Evolutionary conservation across 257 asterid species (phyloP).

Genomic region (Eustoma russellianum): DNA sequence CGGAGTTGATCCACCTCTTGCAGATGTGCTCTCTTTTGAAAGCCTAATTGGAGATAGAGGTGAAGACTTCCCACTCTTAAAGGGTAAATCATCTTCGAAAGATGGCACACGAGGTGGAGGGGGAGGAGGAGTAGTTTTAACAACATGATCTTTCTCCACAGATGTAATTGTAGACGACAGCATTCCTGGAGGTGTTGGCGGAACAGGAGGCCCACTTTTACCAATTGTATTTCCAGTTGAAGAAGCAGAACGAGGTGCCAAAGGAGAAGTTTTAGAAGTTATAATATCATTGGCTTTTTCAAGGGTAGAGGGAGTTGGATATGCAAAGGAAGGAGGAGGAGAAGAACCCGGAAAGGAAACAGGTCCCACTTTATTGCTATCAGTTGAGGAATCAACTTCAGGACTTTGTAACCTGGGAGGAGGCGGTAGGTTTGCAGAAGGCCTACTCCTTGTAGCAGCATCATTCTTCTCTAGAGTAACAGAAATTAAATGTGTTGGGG

Average conservation of each 20-base stretch:
- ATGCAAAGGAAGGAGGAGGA: constrained; percentile 11
- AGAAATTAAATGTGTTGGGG: constrained; percentile 10
- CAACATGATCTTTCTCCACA: constrained; percentile 19
- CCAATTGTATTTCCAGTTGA: constrained; percentile 9
- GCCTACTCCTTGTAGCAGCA: constrained; percentile 13
- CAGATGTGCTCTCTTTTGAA: constrained; percentile 20
- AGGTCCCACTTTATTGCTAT: constrained; percentile 6
- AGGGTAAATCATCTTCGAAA: constrained; percentile 16
- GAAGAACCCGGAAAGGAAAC: background rate
- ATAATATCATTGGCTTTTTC: too few species aligned
- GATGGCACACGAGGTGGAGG: constrained; percentile 18
- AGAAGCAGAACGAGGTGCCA: background rate
- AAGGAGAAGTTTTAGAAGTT: background rate
- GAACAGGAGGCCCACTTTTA: constrained; percentile 16
- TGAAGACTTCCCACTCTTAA: background rate
- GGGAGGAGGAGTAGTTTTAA: constrained; percentile 14
- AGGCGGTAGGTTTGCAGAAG: constrained; percentile 11
- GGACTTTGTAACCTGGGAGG: constrained; percentile 21
- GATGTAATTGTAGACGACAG: constrained; percentile 17
- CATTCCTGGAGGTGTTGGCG: constrained; percentile 16
- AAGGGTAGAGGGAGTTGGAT: too few species aligned
- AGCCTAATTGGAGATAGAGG: constrained; percentile 21
- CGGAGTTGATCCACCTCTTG: constrained; percentile 18
- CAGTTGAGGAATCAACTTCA: constrained; percentile 16
- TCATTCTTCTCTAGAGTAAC: constrained; percentile 19